phyloP scores from a whole-genome alignment of 164 flowering plant genomes.

The Berberis vulgaris region DNA sequence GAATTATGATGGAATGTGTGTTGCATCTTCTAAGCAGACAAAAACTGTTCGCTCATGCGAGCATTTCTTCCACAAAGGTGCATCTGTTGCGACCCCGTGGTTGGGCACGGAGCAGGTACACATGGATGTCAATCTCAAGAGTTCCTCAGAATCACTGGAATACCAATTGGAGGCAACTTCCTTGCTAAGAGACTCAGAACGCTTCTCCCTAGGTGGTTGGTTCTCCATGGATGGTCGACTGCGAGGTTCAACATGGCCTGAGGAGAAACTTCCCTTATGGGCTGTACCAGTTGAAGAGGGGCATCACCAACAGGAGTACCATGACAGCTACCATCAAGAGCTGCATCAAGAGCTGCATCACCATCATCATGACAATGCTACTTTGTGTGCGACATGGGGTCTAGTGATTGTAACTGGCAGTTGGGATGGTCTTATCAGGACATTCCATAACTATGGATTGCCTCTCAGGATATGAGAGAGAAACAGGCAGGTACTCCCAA shows the following conservation, averaged over 20 bases:
- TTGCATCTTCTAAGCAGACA: conserved; percentile 26
- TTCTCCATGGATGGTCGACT: conserved; percentile 42
- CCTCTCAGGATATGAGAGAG: conserved; percentile 34
- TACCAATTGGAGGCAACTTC: conserved; percentile 14
- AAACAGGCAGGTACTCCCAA: too few species aligned
- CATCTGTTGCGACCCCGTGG: conserved; percentile 78
- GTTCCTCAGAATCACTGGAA: conserved; percentile 4
- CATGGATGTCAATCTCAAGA: not conserved
- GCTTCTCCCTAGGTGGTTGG: conserved; percentile 55
- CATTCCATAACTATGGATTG: conserved; percentile 80
- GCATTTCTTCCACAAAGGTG: conserved; percentile 55
- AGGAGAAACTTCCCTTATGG: conserved; percentile 55
- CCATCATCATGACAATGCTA: not conserved
- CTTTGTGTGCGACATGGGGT: conserved; percentile 51
- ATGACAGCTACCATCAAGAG: not conserved
- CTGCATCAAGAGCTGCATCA: not conserved
- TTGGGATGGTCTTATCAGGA: conserved; percentile 59
- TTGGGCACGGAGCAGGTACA: conserved; percentile 18
- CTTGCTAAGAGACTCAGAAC: conserved; percentile 28
- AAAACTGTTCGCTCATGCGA: conserved; percentile 62
- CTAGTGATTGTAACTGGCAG: conserved; percentile 71
- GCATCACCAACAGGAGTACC: conserved; percentile 2
- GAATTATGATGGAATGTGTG: conserved; percentile 31
- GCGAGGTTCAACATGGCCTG: conserved; percentile 74
- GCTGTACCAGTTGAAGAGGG: conserved; percentile 14